phyloP scores from a whole-genome alignment of 495 filamentous ascomycete species.

The Daldinia concentrica region DNA sequence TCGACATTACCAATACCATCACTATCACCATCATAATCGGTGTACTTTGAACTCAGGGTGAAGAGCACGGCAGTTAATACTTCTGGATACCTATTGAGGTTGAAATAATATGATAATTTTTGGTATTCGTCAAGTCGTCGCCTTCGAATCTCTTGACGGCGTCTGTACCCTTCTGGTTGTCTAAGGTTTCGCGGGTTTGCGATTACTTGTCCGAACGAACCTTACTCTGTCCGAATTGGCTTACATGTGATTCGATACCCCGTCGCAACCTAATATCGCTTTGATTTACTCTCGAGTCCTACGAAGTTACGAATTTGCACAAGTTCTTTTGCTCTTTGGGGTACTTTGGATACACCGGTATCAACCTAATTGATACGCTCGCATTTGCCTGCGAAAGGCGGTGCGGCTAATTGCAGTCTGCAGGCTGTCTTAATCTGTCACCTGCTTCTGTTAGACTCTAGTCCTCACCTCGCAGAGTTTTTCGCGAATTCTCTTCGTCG shows the following conservation, averaged over 20 bases:
- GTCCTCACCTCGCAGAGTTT: not conserved
- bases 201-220: conserved; percentile 25
- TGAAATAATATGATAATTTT: conserved; percentile 25
- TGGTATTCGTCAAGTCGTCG: conserved; percentile 14
- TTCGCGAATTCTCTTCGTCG: conserved; percentile 7
- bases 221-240: conserved; percentile 12
- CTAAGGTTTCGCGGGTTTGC: conserved; percentile 28
- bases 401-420: conserved; percentile 40
- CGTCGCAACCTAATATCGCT: not conserved
- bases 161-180: not conserved
- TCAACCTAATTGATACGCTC: conserved; percentile 26
- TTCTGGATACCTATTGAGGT: conserved; percentile 6
- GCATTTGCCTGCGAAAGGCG: conserved; percentile 22
- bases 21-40: not conserved
- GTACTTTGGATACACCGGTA: conserved; percentile 35
- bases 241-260: conserved; percentile 30
- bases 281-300: conserved; percentile 9
- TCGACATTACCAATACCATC: not conserved
- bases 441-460: conserved; percentile 10
- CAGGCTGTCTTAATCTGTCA: conserved; percentile 20
- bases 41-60: not conserved
- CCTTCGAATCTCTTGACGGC: conserved; percentile 1
- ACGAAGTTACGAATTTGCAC: not conserved
- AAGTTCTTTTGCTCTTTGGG: conserved; percentile 16
- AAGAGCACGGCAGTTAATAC: not conserved